Percentiles rank a stretch among this genome's conserved stretches.
Conservation (phyloP, 495 filamentous ascomycete species). For the Trichoderma reesei region DNA sequence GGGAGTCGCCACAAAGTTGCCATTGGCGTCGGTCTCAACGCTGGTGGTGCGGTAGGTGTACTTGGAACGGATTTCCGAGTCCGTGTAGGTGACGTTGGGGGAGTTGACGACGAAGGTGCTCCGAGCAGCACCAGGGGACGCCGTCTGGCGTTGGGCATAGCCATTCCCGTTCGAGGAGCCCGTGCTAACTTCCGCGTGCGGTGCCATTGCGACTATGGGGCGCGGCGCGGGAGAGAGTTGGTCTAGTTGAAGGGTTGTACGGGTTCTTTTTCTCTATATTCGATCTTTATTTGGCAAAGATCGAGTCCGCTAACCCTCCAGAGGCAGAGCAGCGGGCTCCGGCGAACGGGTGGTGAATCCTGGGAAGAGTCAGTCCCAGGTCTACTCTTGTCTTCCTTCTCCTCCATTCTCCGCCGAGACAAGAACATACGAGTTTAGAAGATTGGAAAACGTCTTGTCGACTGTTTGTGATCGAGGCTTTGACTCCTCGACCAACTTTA, state of each 20-base stretch:
- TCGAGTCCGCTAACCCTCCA: conserved; percentile 76
- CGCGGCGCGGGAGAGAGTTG: conserved; percentile 11
- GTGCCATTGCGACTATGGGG: conserved; percentile 60
- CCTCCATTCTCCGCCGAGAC: conserved; percentile 9
- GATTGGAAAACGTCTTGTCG: conserved; percentile 86
- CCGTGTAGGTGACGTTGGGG: conserved; percentile 85
- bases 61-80: conserved; percentile 79
- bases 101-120: conserved; percentile 71
- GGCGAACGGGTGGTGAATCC: conserved; percentile 95
- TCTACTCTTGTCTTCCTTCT: conserved; percentile 11
- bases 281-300: conserved; percentile 46
- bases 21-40: conserved; percentile 57
- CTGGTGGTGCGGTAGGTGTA: conserved; percentile 94
- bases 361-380: conserved; percentile 24
- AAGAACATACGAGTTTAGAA: conserved; percentile 68
- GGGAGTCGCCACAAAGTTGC: conserved; percentile 74
- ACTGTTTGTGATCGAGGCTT: conserved; percentile 45
- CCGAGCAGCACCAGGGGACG: conserved; percentile 26
- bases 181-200: conserved; percentile 73
- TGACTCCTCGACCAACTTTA: conserved; percentile 39
- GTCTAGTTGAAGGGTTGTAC: conserved; percentile 19
- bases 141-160: conserved; percentile 50
- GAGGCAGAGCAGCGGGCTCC: conserved; percentile 89
- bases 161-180: conserved; percentile 65
- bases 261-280: conserved; percentile 21